Base-by-base conservation (phyloP, 176 grass and related monocot genomes). In the Eragrostis nindensis region DNA sequence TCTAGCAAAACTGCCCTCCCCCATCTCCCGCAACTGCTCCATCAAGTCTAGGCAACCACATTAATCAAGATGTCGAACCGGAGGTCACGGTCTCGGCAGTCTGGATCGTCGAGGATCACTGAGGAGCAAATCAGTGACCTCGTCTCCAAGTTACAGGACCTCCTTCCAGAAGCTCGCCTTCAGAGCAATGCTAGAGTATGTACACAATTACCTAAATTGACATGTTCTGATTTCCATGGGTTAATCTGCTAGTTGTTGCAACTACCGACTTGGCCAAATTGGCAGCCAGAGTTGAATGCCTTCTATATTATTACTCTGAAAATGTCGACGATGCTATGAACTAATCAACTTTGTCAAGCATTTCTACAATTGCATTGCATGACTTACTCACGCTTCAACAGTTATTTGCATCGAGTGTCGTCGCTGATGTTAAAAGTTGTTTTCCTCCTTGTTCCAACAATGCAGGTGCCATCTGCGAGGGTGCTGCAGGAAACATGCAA, bases 401-500 rank as follows among this genome's bases (percentile, higher is more conserved):
- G 62, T 40, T 68, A 45, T 32, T 26, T 39, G 73, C 48, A 60
- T 56, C 65, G 38, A 66, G 49, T 60, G 22, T 16, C 44, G 39
- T 74, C 45, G 9, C 70, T 54, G 70, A 72, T 40, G 70, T 11
- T 30, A 56, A 70, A 73, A 3, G 2, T 30, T 32, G 0, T 19
- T n/a, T 57, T 46, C 9, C 9, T 12, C 25, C 11, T 49, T 18
- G 17, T 75, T 48, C 5, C 3, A 26, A 9, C 45, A 42, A 66
- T 83, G 5, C 80, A 98, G 95, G 79, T 83, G 50, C 89, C 95
- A 38, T 89, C 95, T 11, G 79, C 90, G 17, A 91, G 80, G 72
- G 95, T 93, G 41, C 55, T 98, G 88, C 95, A 98, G 80, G 95
- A 98, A 70, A 93, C 95, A 11, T 98, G 95, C 88, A 91, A 71